Evolutionary conservation across 768 basidiomycete species (phyloP).

Genomic region (Agaricus bisporus): DNA sequence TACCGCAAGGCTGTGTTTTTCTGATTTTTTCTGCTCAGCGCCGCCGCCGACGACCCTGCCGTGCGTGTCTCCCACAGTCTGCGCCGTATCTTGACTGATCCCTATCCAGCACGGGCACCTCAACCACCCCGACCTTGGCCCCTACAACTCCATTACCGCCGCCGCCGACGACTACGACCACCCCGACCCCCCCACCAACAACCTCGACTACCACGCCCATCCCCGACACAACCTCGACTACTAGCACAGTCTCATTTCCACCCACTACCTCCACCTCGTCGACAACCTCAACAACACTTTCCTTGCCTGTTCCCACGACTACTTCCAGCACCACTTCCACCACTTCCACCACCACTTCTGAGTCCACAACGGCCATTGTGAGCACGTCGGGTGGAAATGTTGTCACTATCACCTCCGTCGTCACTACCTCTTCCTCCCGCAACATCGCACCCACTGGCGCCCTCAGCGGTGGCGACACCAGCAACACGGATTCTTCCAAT

Average conservation of each 20-base stretch:
- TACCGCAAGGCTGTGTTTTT: not conserved
- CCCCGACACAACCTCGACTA: not conserved
- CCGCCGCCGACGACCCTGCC: too few species aligned
- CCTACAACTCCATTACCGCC: not conserved
- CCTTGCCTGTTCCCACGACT: conserved; percentile 7
- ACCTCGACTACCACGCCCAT: not conserved
- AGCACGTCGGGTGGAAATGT: conserved; percentile 3
- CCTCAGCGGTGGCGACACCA: not conserved
- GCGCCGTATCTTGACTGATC: too few species aligned
- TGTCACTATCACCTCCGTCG: conserved; percentile 17
- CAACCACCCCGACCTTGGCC: not conserved
- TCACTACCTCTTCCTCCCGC: conserved; percentile 9
- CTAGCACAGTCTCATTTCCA: not conserved
- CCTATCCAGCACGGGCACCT: too few species aligned
- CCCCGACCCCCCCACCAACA: not conserved
- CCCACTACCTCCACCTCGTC: not conserved
- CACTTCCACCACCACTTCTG: conserved; percentile 10
- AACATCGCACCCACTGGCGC: not conserved
- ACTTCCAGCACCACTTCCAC: conserved; percentile 11
- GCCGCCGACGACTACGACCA: not conserved
- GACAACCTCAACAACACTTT: not conserved
- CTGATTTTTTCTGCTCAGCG: too few species aligned
- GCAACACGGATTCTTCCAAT: not conserved
- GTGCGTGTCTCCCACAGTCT: too few species aligned
- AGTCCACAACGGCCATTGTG: conserved; percentile 2